These are phyloP conservation scores for Geranium rotundifolium DNA, from an alignment of 345 rosid species.

Conservation along the genomic window DNA sequence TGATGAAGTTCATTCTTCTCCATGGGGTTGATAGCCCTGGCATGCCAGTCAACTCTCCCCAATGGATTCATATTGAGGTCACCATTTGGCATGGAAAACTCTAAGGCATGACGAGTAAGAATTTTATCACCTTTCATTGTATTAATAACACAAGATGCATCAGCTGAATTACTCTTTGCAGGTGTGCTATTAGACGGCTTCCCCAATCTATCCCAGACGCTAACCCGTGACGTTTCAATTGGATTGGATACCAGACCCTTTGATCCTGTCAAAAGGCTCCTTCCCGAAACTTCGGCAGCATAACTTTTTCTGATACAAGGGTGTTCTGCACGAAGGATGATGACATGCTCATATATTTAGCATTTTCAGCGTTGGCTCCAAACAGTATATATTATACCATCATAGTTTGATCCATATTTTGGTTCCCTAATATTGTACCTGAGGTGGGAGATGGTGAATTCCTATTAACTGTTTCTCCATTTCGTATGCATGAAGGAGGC, in stretches of 20 bases:
- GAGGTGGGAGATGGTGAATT: conserved; percentile 7
- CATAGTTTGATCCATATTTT: not conserved
- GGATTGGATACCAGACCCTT: conserved; percentile 5
- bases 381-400: not conserved
- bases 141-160: conserved; percentile 4
- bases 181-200: conserved; percentile 8
- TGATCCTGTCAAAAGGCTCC: conserved; percentile 14
- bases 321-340: conserved; percentile 2
- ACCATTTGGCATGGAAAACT: conserved; percentile 13
- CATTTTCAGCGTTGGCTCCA: not conserved
- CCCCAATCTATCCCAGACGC: conserved; percentile 34
- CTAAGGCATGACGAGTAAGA: conserved; percentile 10
- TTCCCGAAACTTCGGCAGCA: conserved; percentile 7
- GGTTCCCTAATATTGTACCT: conserved; percentile 12
- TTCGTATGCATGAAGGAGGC: conserved; percentile 9
- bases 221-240: conserved; percentile 12
- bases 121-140: conserved; percentile 8
- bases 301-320: not conserved
- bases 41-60: conserved; percentile 8
- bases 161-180: not conserved
- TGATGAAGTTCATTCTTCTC: conserved; percentile 7
- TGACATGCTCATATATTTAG: not conserved
- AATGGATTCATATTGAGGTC: conserved; percentile 5
- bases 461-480: conserved; percentile 9
- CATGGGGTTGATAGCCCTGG: not conserved